Conservation (phyloP, 73 alveolate genomes). For the Halteria grandinella region DNA sequence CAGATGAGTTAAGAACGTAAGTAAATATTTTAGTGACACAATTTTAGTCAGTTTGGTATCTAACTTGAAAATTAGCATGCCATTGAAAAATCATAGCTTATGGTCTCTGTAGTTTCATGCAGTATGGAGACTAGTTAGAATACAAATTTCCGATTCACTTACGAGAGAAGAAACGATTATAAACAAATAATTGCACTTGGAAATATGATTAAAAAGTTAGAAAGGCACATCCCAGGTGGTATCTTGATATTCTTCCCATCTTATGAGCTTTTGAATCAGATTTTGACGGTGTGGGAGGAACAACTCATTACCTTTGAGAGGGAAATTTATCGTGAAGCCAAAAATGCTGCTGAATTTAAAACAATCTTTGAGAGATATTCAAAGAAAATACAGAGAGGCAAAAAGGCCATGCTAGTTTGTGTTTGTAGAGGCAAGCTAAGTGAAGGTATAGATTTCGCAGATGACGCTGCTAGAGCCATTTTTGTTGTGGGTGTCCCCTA, state of each 20-base stretch:
- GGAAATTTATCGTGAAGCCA: not conserved
- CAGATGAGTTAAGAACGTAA: conserved; percentile 64
- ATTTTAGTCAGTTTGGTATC: conserved; percentile 55
- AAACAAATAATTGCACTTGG: conserved; percentile 79
- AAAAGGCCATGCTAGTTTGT: conserved; percentile 51
- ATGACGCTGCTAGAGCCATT: conserved; percentile 68
- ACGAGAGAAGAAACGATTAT: conserved; percentile 70
- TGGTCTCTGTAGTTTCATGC: conserved; percentile 67
- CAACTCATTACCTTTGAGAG: conserved; percentile 41
- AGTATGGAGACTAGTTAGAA: conserved; percentile 49
- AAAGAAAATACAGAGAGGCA: conserved; percentile 9
- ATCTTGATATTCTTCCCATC: conserved; percentile 85
- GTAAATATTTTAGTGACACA: no score
- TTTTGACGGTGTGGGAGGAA: conserved; percentile 76
- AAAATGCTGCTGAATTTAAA: not conserved
- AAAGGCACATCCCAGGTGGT: conserved; percentile 78
- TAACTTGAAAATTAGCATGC: conserved; percentile 75
- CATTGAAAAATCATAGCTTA: conserved; percentile 70
- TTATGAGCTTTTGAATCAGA: conserved; percentile 73
- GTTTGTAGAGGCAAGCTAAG: conserved; percentile 72
- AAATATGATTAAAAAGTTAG: conserved; percentile 59
- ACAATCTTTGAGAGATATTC: conserved; percentile 26
- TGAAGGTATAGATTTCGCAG: conserved; percentile 83
- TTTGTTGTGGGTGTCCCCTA: conserved; percentile 80
- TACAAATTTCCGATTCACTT: conserved; percentile 51